Percentiles rank a stretch among this genome's conserved stretches.
Evolutionary conservation across 208 protist genomes (phyloP).

Genomic region (Wallacemonas collosoma): DNA sequence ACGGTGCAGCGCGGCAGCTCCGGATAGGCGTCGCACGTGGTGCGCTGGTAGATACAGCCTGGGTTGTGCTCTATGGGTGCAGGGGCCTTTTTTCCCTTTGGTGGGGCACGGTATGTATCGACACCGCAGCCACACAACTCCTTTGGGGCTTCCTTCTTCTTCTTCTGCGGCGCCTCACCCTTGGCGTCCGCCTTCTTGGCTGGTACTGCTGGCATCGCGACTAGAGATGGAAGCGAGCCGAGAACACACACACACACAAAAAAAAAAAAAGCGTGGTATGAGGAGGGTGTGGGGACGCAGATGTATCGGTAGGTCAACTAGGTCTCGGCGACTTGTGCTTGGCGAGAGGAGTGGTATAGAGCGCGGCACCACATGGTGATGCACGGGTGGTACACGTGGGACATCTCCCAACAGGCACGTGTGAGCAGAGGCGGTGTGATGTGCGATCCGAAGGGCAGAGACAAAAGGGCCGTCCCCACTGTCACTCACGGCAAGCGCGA

Average conservation of each 20-base stretch:
- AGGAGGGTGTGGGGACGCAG: too few relatives aligned
- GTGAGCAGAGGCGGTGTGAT: too few relatives aligned
- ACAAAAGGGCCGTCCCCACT: too few relatives aligned
- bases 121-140: conserved; percentile 85
- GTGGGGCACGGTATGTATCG: conserved; percentile 79
- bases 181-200: conserved; percentile 22
- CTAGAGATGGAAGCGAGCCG: neutral
- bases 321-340: too few relatives aligned
- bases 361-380: too few relatives aligned
- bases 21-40: conserved; percentile 81
- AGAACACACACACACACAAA: neutral
- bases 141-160: conserved; percentile 70
- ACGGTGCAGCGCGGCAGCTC: conserved; percentile 71
- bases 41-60: conserved; percentile 80
- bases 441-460: too few relatives aligned
- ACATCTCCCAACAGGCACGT: too few relatives aligned
- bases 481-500: too few relatives aligned
- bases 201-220: conserved; percentile 28
- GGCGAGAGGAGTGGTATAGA: too few relatives aligned
- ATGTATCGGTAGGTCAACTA: too few relatives aligned
- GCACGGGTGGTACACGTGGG: too few relatives aligned
- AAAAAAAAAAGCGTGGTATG: too few relatives aligned
- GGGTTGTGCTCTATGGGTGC: conserved; percentile 62
- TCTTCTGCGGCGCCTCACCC: conserved; percentile 42
- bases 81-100: conserved; percentile 73